Base-by-base conservation (phyloP, 2,329 filamentous ascomycete species). In the Penicillium hesseltinei region DNA sequence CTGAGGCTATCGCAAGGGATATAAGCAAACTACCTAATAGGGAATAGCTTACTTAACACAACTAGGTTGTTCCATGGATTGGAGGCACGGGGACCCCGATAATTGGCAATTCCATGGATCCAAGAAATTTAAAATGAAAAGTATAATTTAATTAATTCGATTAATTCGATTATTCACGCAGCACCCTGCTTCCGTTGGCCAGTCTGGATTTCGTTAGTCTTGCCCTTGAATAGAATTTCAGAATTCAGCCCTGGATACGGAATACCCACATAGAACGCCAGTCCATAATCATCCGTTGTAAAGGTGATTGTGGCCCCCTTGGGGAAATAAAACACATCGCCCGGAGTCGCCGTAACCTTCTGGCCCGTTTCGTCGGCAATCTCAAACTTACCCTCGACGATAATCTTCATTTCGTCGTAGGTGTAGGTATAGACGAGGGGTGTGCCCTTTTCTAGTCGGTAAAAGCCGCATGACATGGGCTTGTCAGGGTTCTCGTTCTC, bases 391-490 rank as follows among this genome's bases (percentile, higher is more conserved):
- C 87, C 87, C 65, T 89, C 86, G 10, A 89, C 74, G 62, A 90
- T 86, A 69, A 89, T 87, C 78, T 89, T 89, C 83, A 88, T 88
- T 77, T 89, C 87, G 67, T 89, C 82, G 73, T 89, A 89, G 40
- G 79, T 84, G 74, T 89, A 89, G 33, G 81, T 84, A 76, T 89
- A 89, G 9, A 85, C 84, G 19, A 90, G 80, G 2, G 85, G 84
- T 4, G 84, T 84, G 65, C 87, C 86, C 63, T 87, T 86, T 66
- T 88, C 85, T 11, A 89, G 78, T 13, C 86, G 81, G 77, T 88
- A 89, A 69, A 90, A 82, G 23, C 87, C 87, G 8, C 78, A 78
- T 0, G 82, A 83, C 58, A 89, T 82, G 57, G 87, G 86, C 66
- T 82, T 83, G 11, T 82, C 80, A 15, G 82, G 72, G 70, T 84